These are phyloP conservation scores for Hypoxylon sp. DNA, from an alignment of 2,329 filamentous ascomycete genomes.

Conservation along the genomic window DNA sequence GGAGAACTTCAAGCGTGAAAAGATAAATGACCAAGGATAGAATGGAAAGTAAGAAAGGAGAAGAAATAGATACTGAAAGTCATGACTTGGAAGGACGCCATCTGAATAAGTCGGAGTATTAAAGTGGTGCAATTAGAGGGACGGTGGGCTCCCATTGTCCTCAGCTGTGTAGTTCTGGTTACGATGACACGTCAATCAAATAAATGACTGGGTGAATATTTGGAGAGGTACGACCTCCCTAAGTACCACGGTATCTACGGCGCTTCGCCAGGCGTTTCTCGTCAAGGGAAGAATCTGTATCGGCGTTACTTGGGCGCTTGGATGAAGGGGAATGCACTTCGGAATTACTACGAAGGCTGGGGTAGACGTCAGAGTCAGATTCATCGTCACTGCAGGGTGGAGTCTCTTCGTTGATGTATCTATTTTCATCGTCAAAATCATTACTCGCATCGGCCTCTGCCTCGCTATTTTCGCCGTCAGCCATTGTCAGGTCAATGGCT, in stretches of 20 bases:
- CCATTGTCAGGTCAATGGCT: not conserved
- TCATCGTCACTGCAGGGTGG: conserved; percentile 4
- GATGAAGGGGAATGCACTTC: not conserved
- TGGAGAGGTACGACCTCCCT: not conserved
- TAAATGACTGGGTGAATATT: not conserved
- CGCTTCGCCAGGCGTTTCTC: conserved; percentile 5
- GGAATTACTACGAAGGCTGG: not conserved
- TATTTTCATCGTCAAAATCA: not conserved
- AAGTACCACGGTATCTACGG: no score
- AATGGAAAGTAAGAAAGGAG: not conserved
- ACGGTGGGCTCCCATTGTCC: not conserved
- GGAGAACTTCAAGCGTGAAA: no score
- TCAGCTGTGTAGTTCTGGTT: not conserved
- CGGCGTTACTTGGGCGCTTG: not conserved
- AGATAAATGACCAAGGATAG: not conserved
- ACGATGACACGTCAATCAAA: not conserved
- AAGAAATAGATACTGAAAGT: not conserved
- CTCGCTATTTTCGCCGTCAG: not conserved
- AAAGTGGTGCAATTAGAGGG: not conserved
- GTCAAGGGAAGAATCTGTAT: not conserved
- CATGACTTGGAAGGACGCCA: not conserved
- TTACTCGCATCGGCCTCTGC: not conserved
- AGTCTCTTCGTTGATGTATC: conserved; percentile 3
- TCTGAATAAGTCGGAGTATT: not conserved
- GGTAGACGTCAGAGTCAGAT: not conserved